Conservation (phyloP, 371 early-diverging fungal genomes). For the Gilbertella persicaria region DNA sequence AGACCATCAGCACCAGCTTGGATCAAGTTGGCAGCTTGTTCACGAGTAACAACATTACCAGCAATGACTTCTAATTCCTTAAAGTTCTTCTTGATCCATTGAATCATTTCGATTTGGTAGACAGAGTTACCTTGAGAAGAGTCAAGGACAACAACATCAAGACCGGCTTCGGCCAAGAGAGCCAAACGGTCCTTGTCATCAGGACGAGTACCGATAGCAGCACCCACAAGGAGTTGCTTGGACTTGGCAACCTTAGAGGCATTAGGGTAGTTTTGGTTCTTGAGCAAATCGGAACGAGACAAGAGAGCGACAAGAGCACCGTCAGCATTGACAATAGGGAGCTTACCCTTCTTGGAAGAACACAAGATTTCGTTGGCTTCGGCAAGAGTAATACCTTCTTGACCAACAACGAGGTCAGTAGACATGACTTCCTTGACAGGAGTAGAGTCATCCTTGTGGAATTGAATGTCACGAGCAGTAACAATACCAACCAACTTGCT, state of each 20-base stretch:
- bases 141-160: conserved; percentile 94
- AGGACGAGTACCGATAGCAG: conserved; percentile 92
- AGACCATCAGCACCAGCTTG: conserved; percentile 95
- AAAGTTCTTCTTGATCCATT: conserved; percentile 85
- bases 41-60: conserved; percentile 96
- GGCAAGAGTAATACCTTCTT: conserved; percentile 81
- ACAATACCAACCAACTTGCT: conserved; percentile 95
- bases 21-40: conserved; percentile 91
- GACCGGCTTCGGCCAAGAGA: conserved; percentile 88
- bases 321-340: conserved; percentile 87
- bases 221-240: conserved; percentile 92
- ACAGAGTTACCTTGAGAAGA: conserved; percentile 93
- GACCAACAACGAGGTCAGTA: conserved; percentile 84
- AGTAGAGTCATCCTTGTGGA: conserved; percentile 68
- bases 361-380: conserved; percentile 91
- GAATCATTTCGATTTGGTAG: conserved; percentile 94
- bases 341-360: conserved; percentile 93
- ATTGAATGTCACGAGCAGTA: conserved; percentile 95
- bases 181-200: conserved; percentile 86
- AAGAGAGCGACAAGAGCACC: conserved; percentile 89
- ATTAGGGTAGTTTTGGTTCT: conserved; percentile 93
- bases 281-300: conserved; percentile 93
- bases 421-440: conserved; percentile 84
- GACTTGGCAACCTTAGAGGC: conserved; percentile 83
- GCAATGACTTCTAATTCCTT: conserved; percentile 86